Percentiles rank a stretch among this genome's conserved stretches.
Evolutionary conservation across 257 asterid genomes (phyloP).

Genomic region (Nicotiana obtusifolia): DNA sequence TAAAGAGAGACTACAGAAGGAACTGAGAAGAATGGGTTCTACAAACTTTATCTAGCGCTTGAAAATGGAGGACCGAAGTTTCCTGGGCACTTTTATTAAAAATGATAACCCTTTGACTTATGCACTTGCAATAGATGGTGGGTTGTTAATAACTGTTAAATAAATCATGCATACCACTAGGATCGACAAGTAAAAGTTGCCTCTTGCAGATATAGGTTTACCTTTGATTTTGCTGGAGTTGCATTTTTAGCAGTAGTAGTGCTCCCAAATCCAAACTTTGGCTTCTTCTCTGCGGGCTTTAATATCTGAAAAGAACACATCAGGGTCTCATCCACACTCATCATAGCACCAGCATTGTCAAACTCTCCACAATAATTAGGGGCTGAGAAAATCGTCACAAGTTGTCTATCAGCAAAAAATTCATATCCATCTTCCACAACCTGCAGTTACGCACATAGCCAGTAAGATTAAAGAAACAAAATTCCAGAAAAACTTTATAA

Average conservation of each 20-base stretch:
- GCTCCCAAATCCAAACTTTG: constrained; percentile 24
- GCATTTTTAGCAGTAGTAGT: constrained; percentile 15
- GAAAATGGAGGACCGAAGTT: background rate
- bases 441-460: constrained; percentile 8
- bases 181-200: background rate
- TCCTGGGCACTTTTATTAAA: background rate
- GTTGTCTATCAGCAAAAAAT: constrained; percentile 25
- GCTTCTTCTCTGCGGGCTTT: constrained; percentile 27
- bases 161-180: background rate
- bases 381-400: constrained; percentile 7
- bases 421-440: constrained; percentile 29
- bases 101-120: background rate
- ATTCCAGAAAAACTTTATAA: background rate
- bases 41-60: background rate
- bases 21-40: background rate
- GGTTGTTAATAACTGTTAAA: background rate
- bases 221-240: constrained; percentile 20
- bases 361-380: constrained; percentile 10
- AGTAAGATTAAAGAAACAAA: background rate
- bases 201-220: background rate
- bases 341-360: constrained; percentile 12
- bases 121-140: background rate
- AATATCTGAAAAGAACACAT: constrained; percentile 29
- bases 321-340: constrained; percentile 22
- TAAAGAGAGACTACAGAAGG: background rate